Evolutionary conservation across 768 basidiomycete species (phyloP).

Genomic region (Kwoniella sp.): DNA sequence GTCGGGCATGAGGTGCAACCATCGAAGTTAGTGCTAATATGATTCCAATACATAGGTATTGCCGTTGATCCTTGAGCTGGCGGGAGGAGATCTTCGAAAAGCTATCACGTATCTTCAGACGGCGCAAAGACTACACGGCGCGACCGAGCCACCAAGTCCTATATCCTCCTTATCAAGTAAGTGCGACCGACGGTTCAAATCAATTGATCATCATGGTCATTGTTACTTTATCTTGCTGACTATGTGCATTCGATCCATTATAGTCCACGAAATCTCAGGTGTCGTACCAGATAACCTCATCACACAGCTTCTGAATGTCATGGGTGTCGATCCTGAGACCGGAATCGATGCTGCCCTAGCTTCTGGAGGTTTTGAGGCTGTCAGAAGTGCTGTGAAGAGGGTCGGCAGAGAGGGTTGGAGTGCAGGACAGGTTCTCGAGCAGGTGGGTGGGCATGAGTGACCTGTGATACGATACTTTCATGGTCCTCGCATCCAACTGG

Average conservation of each 20-base stretch:
- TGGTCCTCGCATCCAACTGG: neutral
- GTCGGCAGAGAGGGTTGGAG: conserved; percentile 89
- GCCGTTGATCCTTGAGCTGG: conserved; percentile 57
- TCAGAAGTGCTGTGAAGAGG: conserved; percentile 65
- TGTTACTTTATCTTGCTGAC: neutral
- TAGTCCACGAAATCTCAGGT: conserved; percentile 91
- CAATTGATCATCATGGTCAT: too few species aligned
- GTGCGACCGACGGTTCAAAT: conserved; percentile 12
- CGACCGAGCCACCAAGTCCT: conserved; percentile 69
- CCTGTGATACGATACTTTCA: too few species aligned
- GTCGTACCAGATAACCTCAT: conserved; percentile 80
- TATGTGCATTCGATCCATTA: neutral
- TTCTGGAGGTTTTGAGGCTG: conserved; percentile 60
- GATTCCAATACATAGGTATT: conserved; percentile 51
- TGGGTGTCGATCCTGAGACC: conserved; percentile 68
- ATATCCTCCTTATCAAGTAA: conserved; percentile 71
- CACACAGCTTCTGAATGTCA: conserved; percentile 65
- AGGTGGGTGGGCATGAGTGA: conserved; percentile 65
- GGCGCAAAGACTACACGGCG: conserved; percentile 80
- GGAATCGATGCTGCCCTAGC: conserved; percentile 44
- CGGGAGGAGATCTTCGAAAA: conserved; percentile 89
- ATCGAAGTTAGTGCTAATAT: too few species aligned
- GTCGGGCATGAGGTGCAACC: too few species aligned
- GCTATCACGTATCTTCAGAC: conserved; percentile 98
- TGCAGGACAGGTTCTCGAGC: conserved; percentile 80